These are phyloP conservation scores for Podospora australis DNA, from an alignment of 495 filamentous ascomycete species.

Conservation along the genomic window DNA sequence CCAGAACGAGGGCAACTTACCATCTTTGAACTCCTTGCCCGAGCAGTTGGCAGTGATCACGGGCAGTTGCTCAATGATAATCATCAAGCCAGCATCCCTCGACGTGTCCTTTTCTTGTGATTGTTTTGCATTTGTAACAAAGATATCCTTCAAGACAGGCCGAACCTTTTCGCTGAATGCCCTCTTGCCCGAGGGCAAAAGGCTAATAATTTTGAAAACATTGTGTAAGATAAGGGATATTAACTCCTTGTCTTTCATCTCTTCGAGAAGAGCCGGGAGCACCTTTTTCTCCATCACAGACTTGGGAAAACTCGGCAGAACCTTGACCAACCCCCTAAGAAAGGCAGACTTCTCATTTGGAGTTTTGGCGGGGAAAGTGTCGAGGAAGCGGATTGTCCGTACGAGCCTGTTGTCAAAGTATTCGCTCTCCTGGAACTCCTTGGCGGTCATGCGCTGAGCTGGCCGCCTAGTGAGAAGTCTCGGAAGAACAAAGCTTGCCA, in stretches of 20 bases:
- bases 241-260: constrained; percentile 83
- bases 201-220: constrained; percentile 76
- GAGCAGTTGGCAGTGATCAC: constrained; percentile 71
- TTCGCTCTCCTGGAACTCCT: constrained; percentile 85
- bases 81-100: constrained; percentile 84
- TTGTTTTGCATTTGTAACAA: constrained; percentile 51
- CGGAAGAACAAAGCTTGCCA: constrained; percentile 67
- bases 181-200: constrained; percentile 67
- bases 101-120: constrained; percentile 67
- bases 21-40: constrained; percentile 90
- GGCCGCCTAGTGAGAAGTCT: constrained; percentile 78
- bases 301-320: constrained; percentile 83
- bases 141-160: constrained; percentile 75
- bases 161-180: constrained; percentile 78
- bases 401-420: constrained; percentile 97
- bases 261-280: constrained; percentile 78
- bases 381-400: constrained; percentile 90
- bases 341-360: constrained; percentile 86
- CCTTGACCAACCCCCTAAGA: constrained; percentile 77
- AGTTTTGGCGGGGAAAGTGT: constrained; percentile 84
- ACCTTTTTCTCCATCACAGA: constrained; percentile 93
- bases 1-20: constrained; percentile 37
- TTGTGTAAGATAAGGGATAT: constrained; percentile 80
- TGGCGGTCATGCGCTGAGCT: constrained; percentile 77
- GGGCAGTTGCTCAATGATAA: constrained; percentile 74